These are phyloP conservation scores for Fusarium setosum DNA, from an alignment of 2,329 filamentous ascomycete species.

Conservation along the genomic window DNA sequence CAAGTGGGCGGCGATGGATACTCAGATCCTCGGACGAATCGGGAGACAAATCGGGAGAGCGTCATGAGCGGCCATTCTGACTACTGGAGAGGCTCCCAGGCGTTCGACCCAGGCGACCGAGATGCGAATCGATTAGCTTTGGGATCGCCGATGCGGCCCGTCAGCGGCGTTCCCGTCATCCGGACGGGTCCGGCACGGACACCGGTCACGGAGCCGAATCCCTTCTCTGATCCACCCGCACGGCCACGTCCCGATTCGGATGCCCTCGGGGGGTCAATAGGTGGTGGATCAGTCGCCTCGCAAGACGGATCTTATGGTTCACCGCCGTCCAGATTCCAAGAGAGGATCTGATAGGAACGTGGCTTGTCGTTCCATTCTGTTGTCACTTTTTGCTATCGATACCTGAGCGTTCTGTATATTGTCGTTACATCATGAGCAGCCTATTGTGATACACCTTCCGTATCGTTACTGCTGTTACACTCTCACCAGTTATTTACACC, in stretches of 20 bases:
- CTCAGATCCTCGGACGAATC: conserved; percentile 56
- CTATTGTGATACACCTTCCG: conserved; percentile 21
- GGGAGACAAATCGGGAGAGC: conserved; percentile 46
- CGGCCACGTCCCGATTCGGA: conserved; percentile 41
- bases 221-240: conserved; percentile 55
- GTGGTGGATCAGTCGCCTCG: conserved; percentile 30
- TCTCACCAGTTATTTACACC: conserved; percentile 19
- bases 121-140: conserved; percentile 59
- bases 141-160: conserved; percentile 68
- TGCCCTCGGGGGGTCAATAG: conserved; percentile 37
- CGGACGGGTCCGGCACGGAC: conserved; percentile 74
- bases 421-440: conserved; percentile 34
- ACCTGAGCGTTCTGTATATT: conserved; percentile 43
- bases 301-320: conserved; percentile 41
- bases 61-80: conserved; percentile 62
- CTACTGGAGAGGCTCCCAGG: conserved; percentile 65
- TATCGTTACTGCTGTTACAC: conserved; percentile 2
- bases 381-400: conserved; percentile 31
- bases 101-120: conserved; percentile 51
- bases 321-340: conserved; percentile 43
- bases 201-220: conserved; percentile 66
- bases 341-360: conserved; percentile 39
- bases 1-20: conserved; percentile 73
- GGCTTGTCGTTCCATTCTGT: conserved; percentile 15
- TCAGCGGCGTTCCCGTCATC: conserved; percentile 70